Evolutionary conservation across 1,284 basidiomycete genomes (phyloP), one percentile per base, ranked within the genome.

Genomic region (Pisolithus thermaeus): DNA sequence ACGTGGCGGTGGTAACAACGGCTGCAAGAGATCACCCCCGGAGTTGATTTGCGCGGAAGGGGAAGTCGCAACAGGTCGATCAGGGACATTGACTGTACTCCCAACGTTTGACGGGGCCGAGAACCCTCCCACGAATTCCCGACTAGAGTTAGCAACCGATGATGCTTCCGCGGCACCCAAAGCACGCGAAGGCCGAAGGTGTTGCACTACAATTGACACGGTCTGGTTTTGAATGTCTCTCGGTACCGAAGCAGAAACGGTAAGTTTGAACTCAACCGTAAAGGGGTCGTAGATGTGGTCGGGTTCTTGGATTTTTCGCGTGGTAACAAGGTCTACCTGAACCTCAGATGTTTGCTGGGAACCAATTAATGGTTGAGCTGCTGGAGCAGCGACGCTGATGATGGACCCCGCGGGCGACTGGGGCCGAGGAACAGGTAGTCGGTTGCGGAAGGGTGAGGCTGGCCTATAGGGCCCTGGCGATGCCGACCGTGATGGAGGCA

Each of bases 191-290:
- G 73, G 70, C 40, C 75, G 73, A 11, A 84, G 66, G 58, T 87
- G 84, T 58, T 90, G 88, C 4, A 88, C 72, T 9, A 75, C 83
- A 22, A 90, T 65, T 9, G 67, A 70, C 18, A 87, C 56, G 6
- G 73, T 60, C 6, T 80, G 73, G 20, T 69, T 67, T 23, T 66
- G 60, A 42, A 61, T 65, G 37, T 63, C 66, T 7, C 61, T 59
- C 1, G 73, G 71, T 4, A 75, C 60, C 5, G 69, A 58, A 3
- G 74, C 73, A 8, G 77, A 76, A 14, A 82, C 62, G 20, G 73
- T 73, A 12, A 86, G 67, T 8, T 74, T 71, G 49, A 81, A 78
- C 11, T 68, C 61, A 44, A 88, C 55, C 16, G 68, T 71, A 60
- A 90, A 87, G 0, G 82, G 79, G 50, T 74, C 76, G 50, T 82